Percentiles rank a stretch among this genome's conserved stretches.
These are phyloP conservation scores for Stellera chamaejasme DNA, from an alignment of 345 rosid genomes.

Conservation along the genomic window DNA sequence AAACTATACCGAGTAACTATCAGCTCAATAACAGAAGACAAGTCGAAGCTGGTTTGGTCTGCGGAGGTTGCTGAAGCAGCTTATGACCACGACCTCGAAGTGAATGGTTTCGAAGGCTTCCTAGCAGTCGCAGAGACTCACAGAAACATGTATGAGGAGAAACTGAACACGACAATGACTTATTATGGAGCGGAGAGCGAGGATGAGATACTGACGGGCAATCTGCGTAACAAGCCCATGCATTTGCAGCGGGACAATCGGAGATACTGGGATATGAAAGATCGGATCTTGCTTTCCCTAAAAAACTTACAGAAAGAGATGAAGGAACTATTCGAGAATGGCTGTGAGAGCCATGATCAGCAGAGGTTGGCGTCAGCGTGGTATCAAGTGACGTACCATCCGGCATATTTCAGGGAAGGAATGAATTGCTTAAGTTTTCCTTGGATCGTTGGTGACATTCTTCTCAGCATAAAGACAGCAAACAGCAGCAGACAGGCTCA, in stretches of 20 bases:
- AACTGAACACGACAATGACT: constrained; percentile 48
- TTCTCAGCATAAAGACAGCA: constrained; percentile 47
- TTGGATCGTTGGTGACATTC: constrained; percentile 62
- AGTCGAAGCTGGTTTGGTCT: constrained; percentile 29
- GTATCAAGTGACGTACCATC: constrained; percentile 75
- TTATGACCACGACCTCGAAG: constrained; percentile 63
- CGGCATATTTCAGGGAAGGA: constrained; percentile 25
- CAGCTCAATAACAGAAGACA: constrained; percentile 19
- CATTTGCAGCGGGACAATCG: constrained; percentile 75
- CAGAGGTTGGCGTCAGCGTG: constrained; percentile 73
- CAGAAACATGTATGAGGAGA: constrained; percentile 54
- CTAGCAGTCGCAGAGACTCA: constrained; percentile 39
- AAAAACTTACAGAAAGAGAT: constrained; percentile 59
- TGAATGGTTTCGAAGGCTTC: constrained; percentile 47
- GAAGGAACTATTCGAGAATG: constrained; percentile 56
- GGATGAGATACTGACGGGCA: constrained; percentile 90
- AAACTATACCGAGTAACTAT: constrained; percentile 66
- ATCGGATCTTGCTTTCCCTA: constrained; percentile 44
- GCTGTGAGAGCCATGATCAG: constrained; percentile 30
- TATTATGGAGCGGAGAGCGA: constrained; percentile 55
- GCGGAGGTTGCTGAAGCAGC: constrained; percentile 26
- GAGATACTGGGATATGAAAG: constrained; percentile 68
- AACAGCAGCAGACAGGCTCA: constrained; percentile 18
- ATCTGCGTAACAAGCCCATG: constrained; percentile 40
- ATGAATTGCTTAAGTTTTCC: constrained; percentile 65